A percentile compares a stretch with the other conserved stretches of the same genome.
Evolutionary conservation across 106 monocot genomes (phyloP).

Genomic region (Dioscorea zingiberensis): DNA sequence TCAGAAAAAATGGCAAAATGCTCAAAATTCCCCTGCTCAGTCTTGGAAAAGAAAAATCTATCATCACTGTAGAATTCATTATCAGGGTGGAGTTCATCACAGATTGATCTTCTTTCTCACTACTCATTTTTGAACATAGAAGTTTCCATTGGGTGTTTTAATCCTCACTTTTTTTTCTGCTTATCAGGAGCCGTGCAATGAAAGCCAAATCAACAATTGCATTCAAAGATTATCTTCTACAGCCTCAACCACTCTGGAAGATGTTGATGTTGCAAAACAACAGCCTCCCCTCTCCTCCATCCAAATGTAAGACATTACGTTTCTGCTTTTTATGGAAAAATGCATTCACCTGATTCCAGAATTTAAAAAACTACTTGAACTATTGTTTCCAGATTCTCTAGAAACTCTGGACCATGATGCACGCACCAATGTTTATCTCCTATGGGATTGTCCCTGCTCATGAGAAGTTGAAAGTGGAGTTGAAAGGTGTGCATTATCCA

Average conservation of each 20-base stretch:
- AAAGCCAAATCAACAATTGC: constrained; percentile 58
- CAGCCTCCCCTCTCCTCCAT: constrained; percentile 61
- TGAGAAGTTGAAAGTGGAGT: constrained; percentile 43
- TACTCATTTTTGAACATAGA: too few relatives aligned
- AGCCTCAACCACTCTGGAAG: constrained; percentile 44
- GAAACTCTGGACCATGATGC: constrained; percentile 90
- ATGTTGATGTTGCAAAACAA: constrained; percentile 57
- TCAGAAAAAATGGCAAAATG: constrained; percentile 59
- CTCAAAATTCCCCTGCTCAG: constrained; percentile 47
- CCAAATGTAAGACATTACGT: constrained; percentile 51
- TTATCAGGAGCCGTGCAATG: constrained; percentile 46
- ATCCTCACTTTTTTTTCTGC: too few relatives aligned
- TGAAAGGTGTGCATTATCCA: constrained; percentile 69
- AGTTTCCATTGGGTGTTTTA: too few relatives aligned
- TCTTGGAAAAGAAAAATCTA: constrained; percentile 35
- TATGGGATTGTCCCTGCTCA: constrained; percentile 50
- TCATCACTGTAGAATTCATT: constrained; percentile 43
- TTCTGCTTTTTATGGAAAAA: neutral
- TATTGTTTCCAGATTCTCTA: constrained; percentile 45
- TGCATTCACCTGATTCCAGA: too few relatives aligned
- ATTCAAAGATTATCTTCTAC: constrained; percentile 58
- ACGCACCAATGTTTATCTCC: constrained; percentile 41
- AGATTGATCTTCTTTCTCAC: too few relatives aligned
- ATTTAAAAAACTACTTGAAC: too few relatives aligned
- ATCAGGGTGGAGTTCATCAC: too few relatives aligned